Evolutionary conservation across 441 rosid species (phyloP), one percentile per base, ranked within the genome.

Genomic region (Erodium moschatum): DNA sequence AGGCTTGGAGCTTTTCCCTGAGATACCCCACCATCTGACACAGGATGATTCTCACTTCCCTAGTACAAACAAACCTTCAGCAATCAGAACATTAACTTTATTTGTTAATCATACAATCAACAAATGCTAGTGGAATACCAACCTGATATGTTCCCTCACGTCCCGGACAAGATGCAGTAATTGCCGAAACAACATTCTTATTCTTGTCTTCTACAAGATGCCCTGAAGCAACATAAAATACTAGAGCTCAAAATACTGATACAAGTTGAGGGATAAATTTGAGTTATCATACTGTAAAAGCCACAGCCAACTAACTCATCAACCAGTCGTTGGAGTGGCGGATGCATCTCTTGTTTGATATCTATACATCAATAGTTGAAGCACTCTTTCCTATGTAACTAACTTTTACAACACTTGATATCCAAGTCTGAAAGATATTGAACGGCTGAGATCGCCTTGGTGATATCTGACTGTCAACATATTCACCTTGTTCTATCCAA

Each of bases 81-180:
- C 68, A 70, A 62, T 33, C 29, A 40, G 64, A n/a, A 60, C 13
- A 64, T 38, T 6, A 4, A 38, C 11, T 38, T 38, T 6, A 6
- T 10, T 44, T 44, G n/a, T 11, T 2, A 44, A 44, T 44, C 52
- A 44, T 44, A 44, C 3, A 38, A 44, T 44, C 52, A 44, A 44
- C 52, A 11, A 44, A 44, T 38, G 10, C 44, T 0, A 6, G 6
- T 38, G 8, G 6, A 6, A 38, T 10, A 15, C 85, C 75, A 75
- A 85, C 96, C 79, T 63, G 64, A 77, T 80, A 83, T 67, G 79
- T 80, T 16, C 71, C 80, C 63, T 69, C 80, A 66, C 77, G 81
- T 76, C 79, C 85, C 74, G 77, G 84, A 13, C 81, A 77, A 50
- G 79, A 66, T 20, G 72, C 35, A 19, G 92, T 85, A 56, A 85